These are phyloP conservation scores for Quercus parvula DNA, from an alignment of 306 rosid genomes.

Conservation along the genomic window DNA sequence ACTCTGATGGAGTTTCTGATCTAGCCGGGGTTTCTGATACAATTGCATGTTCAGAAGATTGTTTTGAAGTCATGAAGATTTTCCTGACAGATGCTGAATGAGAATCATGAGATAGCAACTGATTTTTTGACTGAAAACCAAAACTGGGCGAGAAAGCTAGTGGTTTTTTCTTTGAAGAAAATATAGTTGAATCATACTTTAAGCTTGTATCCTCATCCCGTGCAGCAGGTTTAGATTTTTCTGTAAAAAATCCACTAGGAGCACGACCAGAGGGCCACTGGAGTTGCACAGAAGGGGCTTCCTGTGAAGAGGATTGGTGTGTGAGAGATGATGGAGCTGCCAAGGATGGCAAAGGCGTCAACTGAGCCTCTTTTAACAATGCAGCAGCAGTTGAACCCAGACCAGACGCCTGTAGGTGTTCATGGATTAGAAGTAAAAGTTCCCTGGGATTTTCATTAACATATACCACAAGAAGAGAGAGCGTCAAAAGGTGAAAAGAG, in stretches of 20 bases:
- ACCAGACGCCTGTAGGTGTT: slow-evolving; percentile 96
- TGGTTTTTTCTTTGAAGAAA: slow-evolving; percentile 60
- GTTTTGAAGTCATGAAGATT: slow-evolving; percentile 42
- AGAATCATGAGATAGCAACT: slow-evolving; percentile 45
- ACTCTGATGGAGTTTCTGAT: slow-evolving; percentile 43
- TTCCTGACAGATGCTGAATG: slow-evolving; percentile 41
- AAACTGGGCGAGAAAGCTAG: slow-evolving; percentile 68
- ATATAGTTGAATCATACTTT: slow-evolving; percentile 40
- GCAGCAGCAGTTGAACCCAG: slow-evolving; percentile 59
- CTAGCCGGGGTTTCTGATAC: slow-evolving; percentile 30
- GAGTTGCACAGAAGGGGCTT: slow-evolving; percentile 52
- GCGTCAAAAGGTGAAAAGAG: slow-evolving; percentile 15
- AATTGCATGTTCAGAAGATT: slow-evolving; percentile 37
- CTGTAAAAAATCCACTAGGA: slow-evolving; percentile 66
- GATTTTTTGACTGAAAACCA: slow-evolving; percentile 54
- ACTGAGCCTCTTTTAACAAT: slow-evolving; percentile 91
- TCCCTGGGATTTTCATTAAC: slow-evolving; percentile 58
- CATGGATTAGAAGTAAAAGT: slow-evolving; percentile 84
- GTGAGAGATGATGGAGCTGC: slow-evolving; percentile 69
- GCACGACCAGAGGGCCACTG: slow-evolving; percentile 91
- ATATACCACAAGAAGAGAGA: slow-evolving; percentile 13
- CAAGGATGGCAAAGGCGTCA: slow-evolving; percentile 77
- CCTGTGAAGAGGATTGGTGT: slow-evolving; percentile 68
- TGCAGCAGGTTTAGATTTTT: slow-evolving; percentile 48
- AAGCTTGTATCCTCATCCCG: slow-evolving; percentile 54